Evolutionary conservation across 106 monocot species (phyloP).

Genomic region (Hemerocallis citrina): DNA sequence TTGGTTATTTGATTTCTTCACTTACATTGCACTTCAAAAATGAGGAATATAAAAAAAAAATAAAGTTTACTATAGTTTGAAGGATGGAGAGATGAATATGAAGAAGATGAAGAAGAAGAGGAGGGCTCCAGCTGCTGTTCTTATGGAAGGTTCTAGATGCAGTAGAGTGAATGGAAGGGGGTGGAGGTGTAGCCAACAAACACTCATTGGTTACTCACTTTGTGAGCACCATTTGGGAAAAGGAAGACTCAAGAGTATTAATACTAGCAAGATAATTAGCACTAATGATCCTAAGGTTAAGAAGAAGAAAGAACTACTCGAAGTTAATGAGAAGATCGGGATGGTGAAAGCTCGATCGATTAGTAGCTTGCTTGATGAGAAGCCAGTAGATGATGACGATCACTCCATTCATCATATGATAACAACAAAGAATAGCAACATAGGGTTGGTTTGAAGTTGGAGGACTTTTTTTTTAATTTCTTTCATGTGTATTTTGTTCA

Average conservation of each 20-base stretch:
- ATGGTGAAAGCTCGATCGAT: constrained; percentile 66
- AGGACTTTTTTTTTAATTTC: too few relatives aligned
- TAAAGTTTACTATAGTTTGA: background rate
- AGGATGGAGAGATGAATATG: background rate
- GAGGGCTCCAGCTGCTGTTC: constrained; percentile 29
- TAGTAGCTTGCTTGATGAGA: constrained; percentile 42
- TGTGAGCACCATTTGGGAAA: constrained; percentile 96
- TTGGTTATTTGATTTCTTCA: too few relatives aligned
- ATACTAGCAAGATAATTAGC: too few relatives aligned
- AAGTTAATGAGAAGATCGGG: constrained; percentile 53
- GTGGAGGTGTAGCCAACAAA: constrained; percentile 84
- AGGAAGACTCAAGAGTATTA: constrained; percentile 57
- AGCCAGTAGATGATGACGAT: too few relatives aligned
- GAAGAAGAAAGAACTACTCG: background rate
- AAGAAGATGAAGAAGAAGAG: constrained; percentile 9
- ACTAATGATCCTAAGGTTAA: background rate
- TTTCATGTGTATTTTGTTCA: too few relatives aligned
- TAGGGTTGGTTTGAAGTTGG: too few relatives aligned
- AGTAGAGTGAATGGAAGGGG: constrained; percentile 91
- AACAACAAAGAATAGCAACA: too few relatives aligned
- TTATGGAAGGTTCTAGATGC: constrained; percentile 84
- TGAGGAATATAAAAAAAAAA: background rate
- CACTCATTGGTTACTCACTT: constrained; percentile 77
- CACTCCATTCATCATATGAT: too few relatives aligned
- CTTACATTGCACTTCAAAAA: background rate